These are phyloP conservation scores for Russula ochroleuca DNA, from an alignment of 768 basidiomycete species.

Conservation along the genomic window DNA sequence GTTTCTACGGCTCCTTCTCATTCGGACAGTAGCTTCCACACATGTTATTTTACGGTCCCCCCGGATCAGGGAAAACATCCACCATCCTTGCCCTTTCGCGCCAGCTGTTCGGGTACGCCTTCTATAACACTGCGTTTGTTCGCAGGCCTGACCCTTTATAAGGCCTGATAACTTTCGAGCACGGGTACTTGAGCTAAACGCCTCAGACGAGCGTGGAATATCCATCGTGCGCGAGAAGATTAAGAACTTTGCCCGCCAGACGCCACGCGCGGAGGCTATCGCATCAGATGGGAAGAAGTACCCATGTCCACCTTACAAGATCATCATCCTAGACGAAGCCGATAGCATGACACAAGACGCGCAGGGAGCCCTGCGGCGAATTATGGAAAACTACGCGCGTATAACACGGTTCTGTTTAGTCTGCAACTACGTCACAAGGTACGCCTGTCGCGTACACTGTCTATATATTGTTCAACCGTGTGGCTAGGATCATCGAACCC, in stretches of 20 bases:
- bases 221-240: slow-evolving; percentile 96
- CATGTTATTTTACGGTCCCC: slow-evolving; percentile 99
- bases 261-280: slow-evolving; percentile 68
- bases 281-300: slow-evolving; percentile 80
- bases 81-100: slow-evolving; percentile 92
- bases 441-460: slow-evolving; percentile 27
- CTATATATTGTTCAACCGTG: neutral
- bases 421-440: slow-evolving; percentile 99
- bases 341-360: slow-evolving; percentile 99
- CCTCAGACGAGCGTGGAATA: slow-evolving; percentile 98
- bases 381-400: slow-evolving; percentile 98
- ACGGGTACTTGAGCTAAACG: slow-evolving; percentile 94
- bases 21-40: slow-evolving; percentile 75
- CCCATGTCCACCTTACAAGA: slow-evolving; percentile 97
- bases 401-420: slow-evolving; percentile 98
- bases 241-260: slow-evolving; percentile 94
- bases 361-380: slow-evolving; percentile 92
- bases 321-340: slow-evolving; percentile 97
- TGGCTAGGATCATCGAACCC: slow-evolving; percentile 88
- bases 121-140: neutral
- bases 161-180: slow-evolving; percentile 93
- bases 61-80: slow-evolving; percentile 97
- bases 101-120: slow-evolving; percentile 85
- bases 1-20: slow-evolving; percentile 4
- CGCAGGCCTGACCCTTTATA: neutral